Base-by-base conservation (phyloP, 306 rosid genomes). In the Dalbergia oliveri region DNA sequence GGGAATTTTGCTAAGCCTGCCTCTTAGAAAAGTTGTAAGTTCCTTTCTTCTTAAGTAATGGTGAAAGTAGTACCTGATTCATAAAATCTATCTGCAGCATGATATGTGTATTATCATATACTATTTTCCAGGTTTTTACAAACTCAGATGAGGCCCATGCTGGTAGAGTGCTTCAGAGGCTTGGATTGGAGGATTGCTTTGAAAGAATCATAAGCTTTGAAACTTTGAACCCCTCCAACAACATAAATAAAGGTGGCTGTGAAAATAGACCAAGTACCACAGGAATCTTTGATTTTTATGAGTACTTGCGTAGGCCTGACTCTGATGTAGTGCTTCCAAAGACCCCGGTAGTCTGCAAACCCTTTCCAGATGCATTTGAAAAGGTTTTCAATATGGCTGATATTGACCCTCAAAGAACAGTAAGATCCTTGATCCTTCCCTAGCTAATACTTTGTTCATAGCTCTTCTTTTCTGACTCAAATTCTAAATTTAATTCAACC, bases 121-220 rank as follows among this genome's bases (percentile, higher is more conserved):
- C 75, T 19, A 6, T 33, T 64, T 50, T 54, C 19, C 66, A 94
- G 98, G 37, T 94, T 26, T 94, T 91, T 65, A 88, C 97, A 11
- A 92, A 92, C 79, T 79, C 89, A 9, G 97, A 94, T 16, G 71
- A 82, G 86, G 86, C 78, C 4, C 98, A 94, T 73, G 86, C 94
- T 0, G 68, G 11, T 13, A 88, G 87, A 75, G 98, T 66, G 47
- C 94, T 94, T 60, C 83, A 75, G 35, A 90, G 90, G 85, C 98
- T 94, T 77, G 97, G 98, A 81, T 71, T 94, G 64, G 97, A 90
- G 80, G 97, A 88, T 84, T 92, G 97, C 83, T 94, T 94, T 69
- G 97, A 94, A 85, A 79, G 75, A 49, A 56, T 92, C 60, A 84
- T 94, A 77, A 82, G 86, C 90, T 94, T 94, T 81, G 98, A 94